Evolutionary conservation across 331 rosid species (phyloP).

Genomic region (Prunus yedoensis): DNA sequence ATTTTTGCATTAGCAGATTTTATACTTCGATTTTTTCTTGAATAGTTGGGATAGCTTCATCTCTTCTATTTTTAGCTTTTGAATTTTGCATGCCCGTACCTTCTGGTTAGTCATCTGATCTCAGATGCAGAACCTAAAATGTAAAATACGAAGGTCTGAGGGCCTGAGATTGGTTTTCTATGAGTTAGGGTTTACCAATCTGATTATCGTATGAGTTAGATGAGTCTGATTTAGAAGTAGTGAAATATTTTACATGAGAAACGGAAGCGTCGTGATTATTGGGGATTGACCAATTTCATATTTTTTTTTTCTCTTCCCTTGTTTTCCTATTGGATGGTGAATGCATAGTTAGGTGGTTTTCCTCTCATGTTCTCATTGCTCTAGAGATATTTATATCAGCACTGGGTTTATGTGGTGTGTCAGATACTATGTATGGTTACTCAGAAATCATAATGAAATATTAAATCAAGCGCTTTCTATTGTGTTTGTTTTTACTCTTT

Average conservation of each 20-base stretch:
- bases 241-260: background rate
- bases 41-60: background rate
- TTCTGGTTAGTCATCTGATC: background rate
- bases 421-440: background rate
- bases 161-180: background rate
- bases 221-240: background rate
- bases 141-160: background rate
- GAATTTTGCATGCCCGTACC: background rate
- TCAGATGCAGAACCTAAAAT: background rate
- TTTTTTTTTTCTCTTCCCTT: background rate
- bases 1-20: background rate
- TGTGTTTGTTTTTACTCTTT: background rate
- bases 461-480: background rate
- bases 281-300: background rate
- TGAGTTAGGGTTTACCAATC: slow-evolving; percentile 5
- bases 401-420: background rate
- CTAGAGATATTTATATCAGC: background rate
- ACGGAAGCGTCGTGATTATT: background rate
- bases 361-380: background rate
- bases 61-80: background rate
- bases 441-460: background rate
- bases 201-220: background rate
- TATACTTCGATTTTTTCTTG: background rate
- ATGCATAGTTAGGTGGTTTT: background rate
- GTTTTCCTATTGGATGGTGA: background rate